Percentiles rank a stretch among this genome's conserved stretches.
Evolutionary conservation across 352 stramenopile species (phyloP).

Genomic region (Phytopythium sindhum): DNA sequence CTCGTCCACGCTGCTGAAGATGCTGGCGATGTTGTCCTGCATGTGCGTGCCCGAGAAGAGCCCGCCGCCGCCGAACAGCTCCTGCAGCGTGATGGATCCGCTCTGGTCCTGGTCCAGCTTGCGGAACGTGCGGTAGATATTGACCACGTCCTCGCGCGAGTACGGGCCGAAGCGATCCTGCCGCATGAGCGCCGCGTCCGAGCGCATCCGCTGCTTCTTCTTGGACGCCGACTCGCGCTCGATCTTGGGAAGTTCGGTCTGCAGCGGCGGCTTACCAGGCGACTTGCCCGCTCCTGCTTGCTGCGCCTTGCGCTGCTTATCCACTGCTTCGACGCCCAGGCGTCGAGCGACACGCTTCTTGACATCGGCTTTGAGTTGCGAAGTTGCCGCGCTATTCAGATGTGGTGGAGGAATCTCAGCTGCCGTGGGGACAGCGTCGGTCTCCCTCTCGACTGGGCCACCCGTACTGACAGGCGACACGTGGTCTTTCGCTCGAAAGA

Average conservation of each 20-base stretch:
- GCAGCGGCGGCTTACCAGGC: slow-evolving; percentile 7
- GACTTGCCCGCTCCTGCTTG: background rate
- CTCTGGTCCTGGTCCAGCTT: slow-evolving; percentile 72
- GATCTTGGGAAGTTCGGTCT: slow-evolving; percentile 6
- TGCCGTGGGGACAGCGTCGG: background rate
- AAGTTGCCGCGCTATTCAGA: background rate
- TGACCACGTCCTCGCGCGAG: slow-evolving; percentile 62
- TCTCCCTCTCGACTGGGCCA: background rate
- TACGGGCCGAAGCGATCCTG: slow-evolving; percentile 66
- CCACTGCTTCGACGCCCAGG: background rate
- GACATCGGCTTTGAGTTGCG: background rate
- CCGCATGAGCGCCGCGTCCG: slow-evolving; percentile 54
- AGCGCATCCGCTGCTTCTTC: slow-evolving; percentile 67
- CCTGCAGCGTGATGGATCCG: slow-evolving; percentile 55
- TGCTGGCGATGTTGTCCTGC: slow-evolving; percentile 66
- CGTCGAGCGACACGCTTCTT: slow-evolving; percentile 5
- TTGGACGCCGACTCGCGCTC: slow-evolving; percentile 18
- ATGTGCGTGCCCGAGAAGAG: slow-evolving; percentile 60
- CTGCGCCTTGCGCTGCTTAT: background rate
- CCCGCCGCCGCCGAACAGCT: slow-evolving; percentile 55
- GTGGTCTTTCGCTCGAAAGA: background rate
- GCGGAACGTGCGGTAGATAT: slow-evolving; percentile 69
- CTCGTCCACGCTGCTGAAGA: slow-evolving; percentile 75
- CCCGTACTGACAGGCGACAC: too few relatives aligned
- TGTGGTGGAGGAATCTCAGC: background rate